Base-by-base conservation (phyloP, 2,329 filamentous ascomycete species). In the Tolypocladium ovalisporum region DNA sequence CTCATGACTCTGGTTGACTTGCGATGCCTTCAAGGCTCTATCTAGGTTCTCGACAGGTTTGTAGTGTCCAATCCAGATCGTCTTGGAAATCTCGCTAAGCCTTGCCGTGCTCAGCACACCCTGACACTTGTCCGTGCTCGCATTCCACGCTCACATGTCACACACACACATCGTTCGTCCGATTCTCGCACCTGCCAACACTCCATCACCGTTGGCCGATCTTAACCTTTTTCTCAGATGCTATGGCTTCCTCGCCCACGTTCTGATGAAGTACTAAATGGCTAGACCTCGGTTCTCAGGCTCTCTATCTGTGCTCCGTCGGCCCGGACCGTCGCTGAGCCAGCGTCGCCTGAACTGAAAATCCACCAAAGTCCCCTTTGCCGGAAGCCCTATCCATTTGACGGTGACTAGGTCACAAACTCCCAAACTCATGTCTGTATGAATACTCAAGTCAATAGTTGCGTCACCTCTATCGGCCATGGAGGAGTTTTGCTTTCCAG, bases 1-100 rank as follows among this genome's bases (percentile, higher is more conserved):
- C 52, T 76, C 77, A 79, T 83, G 82, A 82, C 80, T 63, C 70
- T 74, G 75, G 74, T 59, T 58, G 58, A 60, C 59, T 44, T 36
- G 24, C 42, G 52, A 40, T 72, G 71, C 69, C 70, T 71, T 67
- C 62, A 58, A 64, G 65, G 67, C 65, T 64, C 63, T 53, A 73
- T 80, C 68, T 81, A 81, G 79, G 78, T 78, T 73, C 64, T 65
- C 63, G 62, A 65, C 64, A 73, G 71, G 71, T 73, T 66, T 68
- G 71, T 67, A 66, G 64, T 63, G 63, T 57, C 56, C 53, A 52
- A 57, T 54, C 32, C 52, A 55, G 27, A 34, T 35, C 19, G 47
- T 35, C 29, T 29, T 39, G 40, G 22, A 39, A 5, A n/a, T 34
- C 40, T 51, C 24, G 47, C 34, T 47, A 55, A 54, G 34, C 13